Base-by-base conservation (phyloP, 2,329 filamentous ascomycete genomes). In the Sclerotinia borealis region DNA sequence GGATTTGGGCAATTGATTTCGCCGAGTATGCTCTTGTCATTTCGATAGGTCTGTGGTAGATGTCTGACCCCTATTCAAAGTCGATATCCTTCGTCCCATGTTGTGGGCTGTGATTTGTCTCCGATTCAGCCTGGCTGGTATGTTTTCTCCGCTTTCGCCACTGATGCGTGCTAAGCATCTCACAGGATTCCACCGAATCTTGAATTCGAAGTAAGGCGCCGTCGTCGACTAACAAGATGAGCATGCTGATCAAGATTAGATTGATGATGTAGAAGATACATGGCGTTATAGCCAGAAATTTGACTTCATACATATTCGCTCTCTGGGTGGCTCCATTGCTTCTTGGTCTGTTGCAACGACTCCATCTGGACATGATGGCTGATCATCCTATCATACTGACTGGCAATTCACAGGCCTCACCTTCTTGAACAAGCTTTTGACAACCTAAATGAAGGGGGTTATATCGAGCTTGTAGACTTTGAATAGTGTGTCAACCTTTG, bases 331-430 rank as follows among this genome's bases (percentile, higher is more conserved):
- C 73, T 75, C 65, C 48, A 63, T 36, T 77, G 70, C 58, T 76
- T 79, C 61, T 77, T 78, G 59, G 69, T 72, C 1, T 74, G 77
- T 75, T 22, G n/a, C 41, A 58, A 58, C 11, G 13, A 45, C 4
- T 17, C 6, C 4, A 25, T 34, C 5, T 9, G 22, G 13, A 2
- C 19, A 58, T 45, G n/a, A 45, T 34, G 1, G 4, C 25, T 45
- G 1, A 36, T 19, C 7, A 45, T 41, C 15, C 22, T 1, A 17
- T 41, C 4, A 15, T 27, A 22, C 22, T 51, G 15, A 51, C 6
- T 19, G 2, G 13, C 17, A 5, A 9, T 39, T 7, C 69, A 77
- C 67, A 72, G 70, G 68, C 65, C 64, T 4, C 39, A 52, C 8
- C 63, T 72, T 4, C 45, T 71, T 4, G 13, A 62, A 2, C 66